Conservation (phyloP, 495 filamentous ascomycete species). For the Penicillium flavigenum region DNA sequence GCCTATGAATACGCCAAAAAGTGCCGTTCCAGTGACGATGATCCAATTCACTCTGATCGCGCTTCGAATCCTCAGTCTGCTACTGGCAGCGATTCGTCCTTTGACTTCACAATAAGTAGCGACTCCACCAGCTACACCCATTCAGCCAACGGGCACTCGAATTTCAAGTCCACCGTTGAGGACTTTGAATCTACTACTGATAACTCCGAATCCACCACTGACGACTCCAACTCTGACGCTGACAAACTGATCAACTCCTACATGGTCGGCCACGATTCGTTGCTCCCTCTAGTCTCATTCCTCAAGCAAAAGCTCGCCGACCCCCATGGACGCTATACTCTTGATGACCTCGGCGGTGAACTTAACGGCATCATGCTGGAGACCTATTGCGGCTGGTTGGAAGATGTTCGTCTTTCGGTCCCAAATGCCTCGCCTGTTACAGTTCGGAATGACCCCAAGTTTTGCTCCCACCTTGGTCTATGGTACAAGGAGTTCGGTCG, state of each 20-base stretch:
- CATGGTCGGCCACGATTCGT: not conserved
- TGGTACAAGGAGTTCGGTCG: constrained; percentile 31
- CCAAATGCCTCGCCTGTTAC: constrained; percentile 5
- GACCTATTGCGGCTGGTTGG: constrained; percentile 30
- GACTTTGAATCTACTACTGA: not conserved
- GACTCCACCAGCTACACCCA: not conserved
- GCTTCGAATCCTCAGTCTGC: not conserved
- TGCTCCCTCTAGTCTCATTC: constrained; percentile 27
- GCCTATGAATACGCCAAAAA: not conserved
- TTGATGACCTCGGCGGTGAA: constrained; percentile 28
- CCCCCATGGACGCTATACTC: constrained; percentile 24
- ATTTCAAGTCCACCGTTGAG: not conserved
- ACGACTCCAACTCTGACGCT: not conserved
- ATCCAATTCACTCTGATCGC: not conserved
- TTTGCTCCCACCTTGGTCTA: constrained; percentile 32
- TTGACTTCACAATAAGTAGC: not conserved
- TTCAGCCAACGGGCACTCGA: not conserved
- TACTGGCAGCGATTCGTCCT: not conserved
- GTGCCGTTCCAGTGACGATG: not conserved
- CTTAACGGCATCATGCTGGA: constrained; percentile 33
- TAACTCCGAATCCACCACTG: not conserved
- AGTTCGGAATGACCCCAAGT: not conserved
- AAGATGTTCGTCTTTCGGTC: constrained; percentile 18
- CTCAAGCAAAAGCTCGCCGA: constrained; percentile 29
- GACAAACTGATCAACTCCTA: not conserved